Percentiles rank a stretch among this genome's conserved stretches.
Evolutionary conservation across 2,329 filamentous ascomycete genomes (phyloP).

Genomic region (Botrytis fragariae): DNA sequence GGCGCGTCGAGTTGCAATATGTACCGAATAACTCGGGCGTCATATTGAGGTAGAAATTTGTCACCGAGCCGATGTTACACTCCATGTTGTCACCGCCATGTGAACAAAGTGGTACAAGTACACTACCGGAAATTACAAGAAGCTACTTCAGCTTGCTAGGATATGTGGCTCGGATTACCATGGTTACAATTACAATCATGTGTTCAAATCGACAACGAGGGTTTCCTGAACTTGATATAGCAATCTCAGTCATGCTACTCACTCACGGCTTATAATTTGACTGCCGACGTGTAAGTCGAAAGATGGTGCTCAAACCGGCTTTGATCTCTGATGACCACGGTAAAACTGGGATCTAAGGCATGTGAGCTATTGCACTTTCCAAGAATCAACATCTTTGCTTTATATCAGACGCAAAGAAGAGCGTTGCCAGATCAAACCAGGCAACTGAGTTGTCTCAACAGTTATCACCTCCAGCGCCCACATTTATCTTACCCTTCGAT

Average conservation of each 20-base stretch:
- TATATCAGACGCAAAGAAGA: background rate
- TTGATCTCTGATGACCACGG: background rate
- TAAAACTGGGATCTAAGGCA: no score
- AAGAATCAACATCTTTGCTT: background rate
- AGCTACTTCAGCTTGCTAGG: background rate
- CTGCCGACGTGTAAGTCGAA: background rate
- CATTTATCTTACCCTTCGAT: background rate
- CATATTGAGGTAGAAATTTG: background rate
- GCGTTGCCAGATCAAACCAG: background rate
- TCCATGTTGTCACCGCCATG: background rate
- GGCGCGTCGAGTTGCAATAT: background rate
- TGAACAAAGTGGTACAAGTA: background rate
- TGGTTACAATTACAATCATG: background rate
- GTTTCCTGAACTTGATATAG: background rate
- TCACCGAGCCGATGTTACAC: constrained; percentile 4
- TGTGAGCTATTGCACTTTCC: background rate
- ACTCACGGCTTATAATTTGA: background rate
- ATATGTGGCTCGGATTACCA: background rate
- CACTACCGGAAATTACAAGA: background rate
- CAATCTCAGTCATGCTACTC: background rate
- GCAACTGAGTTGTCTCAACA: background rate
- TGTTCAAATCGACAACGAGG: background rate
- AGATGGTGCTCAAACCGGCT: background rate
- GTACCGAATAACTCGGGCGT: background rate
- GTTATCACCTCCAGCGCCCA: background rate